Evolutionary conservation across 2,329 filamentous ascomycete genomes (phyloP), one percentile per base, ranked within the genome.

Genomic region (Pestalotiopsis sp.): DNA sequence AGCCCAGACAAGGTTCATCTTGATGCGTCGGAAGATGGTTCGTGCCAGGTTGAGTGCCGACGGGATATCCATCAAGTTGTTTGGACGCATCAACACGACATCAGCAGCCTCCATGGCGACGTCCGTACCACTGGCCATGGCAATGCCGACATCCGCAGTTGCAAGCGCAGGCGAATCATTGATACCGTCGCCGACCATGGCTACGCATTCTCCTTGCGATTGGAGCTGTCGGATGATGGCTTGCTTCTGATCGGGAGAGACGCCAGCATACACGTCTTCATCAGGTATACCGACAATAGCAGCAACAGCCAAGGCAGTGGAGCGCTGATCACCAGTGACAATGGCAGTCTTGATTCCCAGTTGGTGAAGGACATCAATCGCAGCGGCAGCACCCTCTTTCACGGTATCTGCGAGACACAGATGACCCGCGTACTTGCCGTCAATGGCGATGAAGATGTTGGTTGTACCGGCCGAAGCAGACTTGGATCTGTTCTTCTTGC

Each of bases 171-270:
- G 96, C 0, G 94, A 97, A 83, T 99, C 96, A 81, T 99, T 99
- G 87, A 99, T 98, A 57, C 96, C 96, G 79, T 99, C 96, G 66
- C 96, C 95, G 14, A 98, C 95, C 96, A 99, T 99, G 73, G 93
- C 96, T 31, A 98, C 93, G 64, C 92, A 85, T 74, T 94, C 89
- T 70, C 94, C 94, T 65, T 85, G 80, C 0, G 86, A 84, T 81
- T 98, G 94, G 20, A 98, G 87, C 67, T 91, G 84, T 64, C 90
- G 88, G 74, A 99, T 87, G 73, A 98, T 97, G 36, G 87, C 85
- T 78, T 97, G 95, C 79, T 99, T 99, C 82, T 97, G 93, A 72
- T 94, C 91, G 0, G 96, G 96, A 4, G 93, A 94, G 62, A 95
- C 93, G n/a, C 93, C 93, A 13, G 96, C 94, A 77, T 91, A 92